Base-by-base conservation (phyloP, 2,329 filamentous ascomycete species). In the Sporothrix dimorphospora region DNA sequence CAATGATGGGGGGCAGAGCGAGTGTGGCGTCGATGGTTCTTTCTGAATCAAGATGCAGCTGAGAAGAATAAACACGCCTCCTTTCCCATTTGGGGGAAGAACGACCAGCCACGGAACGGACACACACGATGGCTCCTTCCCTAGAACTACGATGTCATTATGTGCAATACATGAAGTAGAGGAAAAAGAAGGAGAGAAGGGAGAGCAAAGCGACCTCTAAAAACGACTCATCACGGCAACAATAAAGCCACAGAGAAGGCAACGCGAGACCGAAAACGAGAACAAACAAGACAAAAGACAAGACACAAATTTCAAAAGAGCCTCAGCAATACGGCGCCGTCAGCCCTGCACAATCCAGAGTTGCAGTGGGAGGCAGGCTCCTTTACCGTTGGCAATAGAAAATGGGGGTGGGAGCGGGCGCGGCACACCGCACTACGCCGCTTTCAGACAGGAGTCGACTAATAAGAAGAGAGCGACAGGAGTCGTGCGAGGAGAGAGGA, bases 271-370 rank as follows among this genome's bases (percentile, higher is more conserved):
- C 8, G 34, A 61, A 4, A 61, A 61, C 19, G 21, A 40, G 19
- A 21, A 40, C 34, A 7, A 59, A 59, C 3, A 9, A 14, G 30
- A 59, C 6, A 4, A 11, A n/a, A 40, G 34, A 61, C 34, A 40
- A 40, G 3, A 40, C 19, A 21, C 34, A 40, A n/a, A n/a, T n/a
- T 4, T 3, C 57, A 61, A 63, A 14, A 63, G 34, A 63, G 57
- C 57, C 57, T 61, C 57, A 21, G n/a, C 27, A 24, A 6, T 42
- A 34, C 59, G 27, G n/a, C 40, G 59, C 59, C 21, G 38, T 65
- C 59, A 65, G 59, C 59, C 59, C 59, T 65, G 59, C 59, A 16
- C 59, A 16, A 38, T 65, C 59, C 59, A 65, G 59, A 63, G 57
- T 63, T 42, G 57, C 34, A 63, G 42, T 42, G 19, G 40, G n/a